These are phyloP conservation scores for Sporothrix brasiliensis DNA, from an alignment of 2,329 filamentous ascomycete species.

Conservation along the genomic window DNA sequence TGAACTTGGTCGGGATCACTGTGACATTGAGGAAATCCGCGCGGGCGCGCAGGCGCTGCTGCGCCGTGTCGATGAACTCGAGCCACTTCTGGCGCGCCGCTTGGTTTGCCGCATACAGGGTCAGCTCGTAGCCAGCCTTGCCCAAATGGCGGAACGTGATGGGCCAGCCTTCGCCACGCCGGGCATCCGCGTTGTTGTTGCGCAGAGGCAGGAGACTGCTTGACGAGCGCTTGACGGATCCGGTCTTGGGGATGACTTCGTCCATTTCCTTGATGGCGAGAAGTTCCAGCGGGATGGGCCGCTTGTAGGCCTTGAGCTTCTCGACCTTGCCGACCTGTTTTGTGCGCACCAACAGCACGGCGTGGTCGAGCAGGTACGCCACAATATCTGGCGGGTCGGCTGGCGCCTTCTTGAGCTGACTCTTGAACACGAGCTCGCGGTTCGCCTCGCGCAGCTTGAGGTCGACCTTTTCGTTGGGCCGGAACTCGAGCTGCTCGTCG, in stretches of 20 bases:
- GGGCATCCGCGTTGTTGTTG: constrained; percentile 55
- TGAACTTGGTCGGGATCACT: constrained; percentile 62
- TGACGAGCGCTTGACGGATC: constrained; percentile 81
- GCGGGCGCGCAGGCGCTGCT: constrained; percentile 81
- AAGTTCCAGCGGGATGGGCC: constrained; percentile 91
- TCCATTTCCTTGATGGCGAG: constrained; percentile 97
- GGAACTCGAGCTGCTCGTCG: constrained; percentile 89
- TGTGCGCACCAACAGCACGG: constrained; percentile 84
- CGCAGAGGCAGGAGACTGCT: constrained; percentile 69
- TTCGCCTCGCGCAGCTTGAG: constrained; percentile 92
- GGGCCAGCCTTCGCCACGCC: constrained; percentile 76
- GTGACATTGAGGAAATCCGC: constrained; percentile 87
- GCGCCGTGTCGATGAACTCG: constrained; percentile 89
- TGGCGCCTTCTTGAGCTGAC: constrained; percentile 86
- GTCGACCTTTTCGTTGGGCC: constrained; percentile 86
- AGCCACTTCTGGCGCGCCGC: constrained; percentile 94
- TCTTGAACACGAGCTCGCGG: constrained; percentile 92
- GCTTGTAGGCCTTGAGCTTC: constrained; percentile 88
- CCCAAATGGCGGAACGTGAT: constrained; percentile 96
- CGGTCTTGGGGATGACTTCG: constrained; percentile 80
- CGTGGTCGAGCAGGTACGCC: constrained; percentile 94
- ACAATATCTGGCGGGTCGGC: constrained; percentile 89
- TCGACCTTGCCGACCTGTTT: constrained; percentile 93
- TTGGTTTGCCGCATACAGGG: constrained; percentile 82
- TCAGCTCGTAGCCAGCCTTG: constrained; percentile 91